Evolutionary conservation across 306 rosid species (phyloP).

Genomic region (Sicyos baderoa): DNA sequence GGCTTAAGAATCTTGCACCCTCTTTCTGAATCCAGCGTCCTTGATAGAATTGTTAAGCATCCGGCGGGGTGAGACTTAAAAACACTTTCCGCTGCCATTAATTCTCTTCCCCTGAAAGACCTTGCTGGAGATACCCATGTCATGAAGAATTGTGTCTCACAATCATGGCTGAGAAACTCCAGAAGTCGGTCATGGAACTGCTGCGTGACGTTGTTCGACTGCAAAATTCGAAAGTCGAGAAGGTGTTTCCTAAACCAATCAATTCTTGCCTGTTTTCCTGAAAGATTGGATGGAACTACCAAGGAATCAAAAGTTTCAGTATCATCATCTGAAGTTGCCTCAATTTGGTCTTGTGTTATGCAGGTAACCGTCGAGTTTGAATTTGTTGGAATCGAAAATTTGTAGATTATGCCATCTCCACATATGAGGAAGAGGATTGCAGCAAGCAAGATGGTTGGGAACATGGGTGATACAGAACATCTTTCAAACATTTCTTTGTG

Average conservation of each 20-base stretch:
- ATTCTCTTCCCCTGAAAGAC: slow-evolving; percentile 32
- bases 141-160: slow-evolving; percentile 25
- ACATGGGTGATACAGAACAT: slow-evolving; percentile 27
- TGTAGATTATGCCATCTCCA: slow-evolving; percentile 21
- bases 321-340: slow-evolving; percentile 25
- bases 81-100: slow-evolving; percentile 40
- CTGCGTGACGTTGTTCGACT: slow-evolving; percentile 19
- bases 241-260: slow-evolving; percentile 23
- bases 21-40: slow-evolving; percentile 41
- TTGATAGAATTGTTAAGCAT: slow-evolving; percentile 57
- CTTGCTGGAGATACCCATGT: slow-evolving; percentile 26
- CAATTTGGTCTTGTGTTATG: slow-evolving; percentile 11
- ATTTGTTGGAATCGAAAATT: slow-evolving; percentile 15
- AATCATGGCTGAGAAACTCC: slow-evolving; percentile 23
- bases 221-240: slow-evolving; percentile 18
- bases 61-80: slow-evolving; percentile 58
- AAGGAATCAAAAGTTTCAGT: slow-evolving; percentile 24
- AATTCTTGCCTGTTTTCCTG: slow-evolving; percentile 22
- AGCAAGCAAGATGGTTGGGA: slow-evolving; percentile 27
- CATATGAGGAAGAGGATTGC: slow-evolving; percentile 33
- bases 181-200: slow-evolving; percentile 21
- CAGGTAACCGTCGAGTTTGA: slow-evolving; percentile 17
- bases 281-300: slow-evolving; percentile 33
- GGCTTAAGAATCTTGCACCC: slow-evolving; percentile 53
- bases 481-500: slow-evolving; percentile 27